Base-by-base conservation (phyloP, 2,329 filamentous ascomycete genomes). In the Epichloe glyceriae region DNA sequence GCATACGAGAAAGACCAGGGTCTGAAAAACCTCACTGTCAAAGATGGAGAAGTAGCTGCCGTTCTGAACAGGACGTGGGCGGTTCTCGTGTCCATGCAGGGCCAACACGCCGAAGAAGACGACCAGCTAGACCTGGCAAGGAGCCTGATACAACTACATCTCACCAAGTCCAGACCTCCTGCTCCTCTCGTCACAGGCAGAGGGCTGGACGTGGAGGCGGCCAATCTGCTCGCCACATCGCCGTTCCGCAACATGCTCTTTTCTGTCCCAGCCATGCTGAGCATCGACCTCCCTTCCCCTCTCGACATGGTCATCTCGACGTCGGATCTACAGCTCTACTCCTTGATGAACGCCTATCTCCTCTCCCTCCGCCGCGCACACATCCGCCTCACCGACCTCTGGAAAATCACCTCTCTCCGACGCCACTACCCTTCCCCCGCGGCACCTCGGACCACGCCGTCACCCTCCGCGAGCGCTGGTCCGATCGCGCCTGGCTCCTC, bases 301-400 rank as follows among this genome's bases (percentile, higher is more conserved):
- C 69, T 97, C 5, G 90, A 97, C 62, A 77, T 98, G 33, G 95
- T 97, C 60, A 78, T 97, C 30, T 82, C 86, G 11, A 72, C 78
- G 4, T 74, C 82, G 0, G 90, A 97, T 60, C 69, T 95, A 11
- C 78, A 85, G 46, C 78, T 80, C 0, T 98, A 97, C 66, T 86
- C 88, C 0, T 76, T 76, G n/a, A 83, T 96, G 54, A 89, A 94
- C 64, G 79, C 88, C 2, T 97, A 96, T 59, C 77, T 98, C 0
- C 71, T 96, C 10, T 86, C 88, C 0, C 82, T 97, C 55, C 84
- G 88, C 49, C 81, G 90, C 52, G 87, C 89, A 3, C 89, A 96
- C 62, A 79, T 95, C 15, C 84, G 86, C 38, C 74, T 97, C 1
- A 86, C 87, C 1, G 82, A 87, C 57, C 70, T 97, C 1, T 97